Evolutionary conservation across 2,329 filamentous ascomycete species (phyloP).

Genomic region (Colletotrichum lini): DNA sequence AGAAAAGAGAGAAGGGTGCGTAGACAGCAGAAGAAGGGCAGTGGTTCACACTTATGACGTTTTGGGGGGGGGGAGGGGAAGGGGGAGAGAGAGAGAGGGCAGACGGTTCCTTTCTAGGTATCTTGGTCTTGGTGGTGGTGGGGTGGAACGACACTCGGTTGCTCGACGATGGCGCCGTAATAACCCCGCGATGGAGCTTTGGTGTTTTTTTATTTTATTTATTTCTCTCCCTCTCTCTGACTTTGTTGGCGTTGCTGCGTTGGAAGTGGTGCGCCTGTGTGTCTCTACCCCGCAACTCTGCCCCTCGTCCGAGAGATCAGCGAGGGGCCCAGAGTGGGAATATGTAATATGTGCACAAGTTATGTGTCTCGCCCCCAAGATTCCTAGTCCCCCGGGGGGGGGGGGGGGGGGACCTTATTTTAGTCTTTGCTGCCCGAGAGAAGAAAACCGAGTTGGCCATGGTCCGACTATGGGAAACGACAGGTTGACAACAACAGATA

Average conservation of each 20-base stretch:
- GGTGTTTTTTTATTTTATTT: constrained; percentile 20
- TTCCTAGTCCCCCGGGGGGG: neutral
- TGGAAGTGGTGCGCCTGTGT: constrained; percentile 14
- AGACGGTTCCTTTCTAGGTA: neutral
- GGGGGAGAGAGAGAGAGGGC: no score
- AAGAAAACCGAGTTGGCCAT: neutral
- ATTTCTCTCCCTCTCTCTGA: no score
- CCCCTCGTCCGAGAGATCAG: constrained; percentile 34
- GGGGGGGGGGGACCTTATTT: no score
- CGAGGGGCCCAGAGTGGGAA: neutral
- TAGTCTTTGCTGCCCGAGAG: neutral
- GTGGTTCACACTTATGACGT: constrained; percentile 31
- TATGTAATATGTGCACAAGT: no score
- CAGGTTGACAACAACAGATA: no score
- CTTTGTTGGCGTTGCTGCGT: constrained; percentile 8
- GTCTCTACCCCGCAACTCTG: constrained; percentile 41
- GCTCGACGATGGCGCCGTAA: constrained; percentile 25
- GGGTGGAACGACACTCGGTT: constrained; percentile 23
- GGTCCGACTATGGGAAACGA: neutral
- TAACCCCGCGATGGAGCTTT: constrained; percentile 42
- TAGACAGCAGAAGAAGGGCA: no score
- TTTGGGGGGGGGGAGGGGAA: constrained; percentile 12
- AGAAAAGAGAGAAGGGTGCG: neutral
- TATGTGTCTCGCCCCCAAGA: neutral
- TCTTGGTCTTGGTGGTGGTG: constrained; percentile 25